Base-by-base conservation (phyloP, 805 yeast species). In the Lipomyces chichibuensis region DNA sequence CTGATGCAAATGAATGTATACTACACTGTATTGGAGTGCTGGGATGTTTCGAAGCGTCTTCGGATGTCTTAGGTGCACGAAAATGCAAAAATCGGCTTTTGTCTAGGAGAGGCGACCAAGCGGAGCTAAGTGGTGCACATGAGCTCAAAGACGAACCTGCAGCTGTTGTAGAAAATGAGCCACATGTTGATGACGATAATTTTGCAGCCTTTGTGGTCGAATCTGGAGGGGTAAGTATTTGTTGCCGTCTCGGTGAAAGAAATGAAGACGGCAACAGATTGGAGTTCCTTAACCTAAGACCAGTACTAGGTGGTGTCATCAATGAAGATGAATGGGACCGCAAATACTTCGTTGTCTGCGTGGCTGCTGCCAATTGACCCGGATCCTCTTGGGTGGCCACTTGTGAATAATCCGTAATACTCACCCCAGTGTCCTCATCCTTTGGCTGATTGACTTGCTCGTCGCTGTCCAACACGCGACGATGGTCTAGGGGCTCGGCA, bases 1-100 rank as follows among this genome's bases (percentile, higher is more conserved):
- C 37, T 23, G 37, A 6, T 17, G 59, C 29, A n/a, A 39, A 17
- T 14, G 29, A n/a, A 8, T 20, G 17, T 17, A 43, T 43, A n/a
- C 23, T 43, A n/a, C 49, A 23, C 20, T 27, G 23, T n/a, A 32
- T n/a, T n/a, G 57, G 37, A 27, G 25, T 55, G 37, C 23, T 27
- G 17, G 17, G 33, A 27, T 27, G 27, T 52, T 6, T 14, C 32
- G 11, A 7, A 14, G 60, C 8, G 13, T 25, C 49, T 23, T 57
- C 52, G 20, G 52, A n/a, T 29, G 37, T 52, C 17, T 43, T 25
- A 5, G 57, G 63, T 2, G 63, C 63, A 35, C 63, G 46, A 33
- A 60, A 60, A 2, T 62, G 60, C 29, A 56, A 27, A 27, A 62
- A 62, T 25, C 64, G 37, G 46, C 56, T 62, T 11, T 20, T 56